Conservation (phyloP, 2,329 filamentous ascomycete genomes). For the Fusarium nisikadoi region DNA sequence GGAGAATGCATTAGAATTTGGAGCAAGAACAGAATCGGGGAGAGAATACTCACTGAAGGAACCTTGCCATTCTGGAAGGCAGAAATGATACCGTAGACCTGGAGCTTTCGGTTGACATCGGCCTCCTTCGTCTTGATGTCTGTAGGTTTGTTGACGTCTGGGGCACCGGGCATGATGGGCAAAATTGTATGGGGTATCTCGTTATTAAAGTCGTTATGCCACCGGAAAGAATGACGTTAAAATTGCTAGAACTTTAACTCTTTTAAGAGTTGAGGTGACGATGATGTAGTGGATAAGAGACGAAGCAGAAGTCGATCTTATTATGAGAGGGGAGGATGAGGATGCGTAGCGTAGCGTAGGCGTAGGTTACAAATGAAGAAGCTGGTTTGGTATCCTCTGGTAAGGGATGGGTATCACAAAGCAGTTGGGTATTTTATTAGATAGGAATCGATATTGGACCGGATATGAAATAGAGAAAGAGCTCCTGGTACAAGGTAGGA, state of each 20-base stretch:
- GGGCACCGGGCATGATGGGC: constrained; percentile 51
- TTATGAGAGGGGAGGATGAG: neutral
- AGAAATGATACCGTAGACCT: constrained; percentile 88
- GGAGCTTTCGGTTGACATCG: constrained; percentile 92
- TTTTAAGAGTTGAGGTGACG: neutral
- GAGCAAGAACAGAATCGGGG: neutral
- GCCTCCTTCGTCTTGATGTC: constrained; percentile 81
- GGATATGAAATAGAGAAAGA: constrained; percentile 23
- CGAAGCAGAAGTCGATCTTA: constrained; percentile 17
- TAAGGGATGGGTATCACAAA: constrained; percentile 49
- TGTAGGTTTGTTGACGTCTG: constrained; percentile 76
- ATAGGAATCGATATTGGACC: constrained; percentile 16
- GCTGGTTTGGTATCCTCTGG: constrained; percentile 34
- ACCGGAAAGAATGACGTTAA: constrained; percentile 5
- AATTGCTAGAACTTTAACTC: constrained; percentile 3
- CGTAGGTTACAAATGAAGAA: constrained; percentile 24
- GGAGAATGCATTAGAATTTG: constrained; percentile 7
- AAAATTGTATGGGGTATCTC: constrained; percentile 22
- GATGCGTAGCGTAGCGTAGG: neutral
- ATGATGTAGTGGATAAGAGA: constrained; percentile 4
- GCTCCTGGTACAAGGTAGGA: constrained; percentile 3
- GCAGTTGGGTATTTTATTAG: constrained; percentile 37
- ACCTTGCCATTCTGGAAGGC: constrained; percentile 92
- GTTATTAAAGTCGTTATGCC: constrained; percentile 31
- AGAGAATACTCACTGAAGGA: constrained; percentile 74